Conservation (phyloP, 805 yeast species). For the Wickerhamomyces xylosicus region DNA sequence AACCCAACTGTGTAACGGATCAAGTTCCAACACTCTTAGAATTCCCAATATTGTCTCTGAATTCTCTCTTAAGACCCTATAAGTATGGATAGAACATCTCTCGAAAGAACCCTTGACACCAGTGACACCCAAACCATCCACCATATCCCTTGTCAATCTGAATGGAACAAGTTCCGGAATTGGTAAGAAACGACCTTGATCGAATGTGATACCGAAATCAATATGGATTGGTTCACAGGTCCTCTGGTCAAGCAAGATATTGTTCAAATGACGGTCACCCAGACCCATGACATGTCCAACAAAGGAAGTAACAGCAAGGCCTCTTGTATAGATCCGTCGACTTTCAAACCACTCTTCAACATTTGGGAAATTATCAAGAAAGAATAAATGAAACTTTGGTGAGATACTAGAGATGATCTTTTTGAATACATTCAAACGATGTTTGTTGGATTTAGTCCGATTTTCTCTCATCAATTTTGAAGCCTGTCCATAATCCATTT, state of each 20-base stretch:
- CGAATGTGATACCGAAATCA: slow-evolving; percentile 94
- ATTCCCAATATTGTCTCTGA: slow-evolving; percentile 67
- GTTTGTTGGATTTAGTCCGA: slow-evolving; percentile 34
- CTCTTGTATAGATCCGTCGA: slow-evolving; percentile 56
- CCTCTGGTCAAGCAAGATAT: slow-evolving; percentile 67
- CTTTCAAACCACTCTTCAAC: slow-evolving; percentile 70
- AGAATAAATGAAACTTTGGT: slow-evolving; percentile 67
- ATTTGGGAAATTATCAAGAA: slow-evolving; percentile 52
- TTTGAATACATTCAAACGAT: slow-evolving; percentile 34
- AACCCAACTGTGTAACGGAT: slow-evolving; percentile 89
- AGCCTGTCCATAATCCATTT: slow-evolving; percentile 43
- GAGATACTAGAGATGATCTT: slow-evolving; percentile 38
- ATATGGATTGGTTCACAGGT: slow-evolving; percentile 93
- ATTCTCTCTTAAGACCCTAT: slow-evolving; percentile 55
- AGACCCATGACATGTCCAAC: slow-evolving; percentile 84
- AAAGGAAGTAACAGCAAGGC: slow-evolving; percentile 77
- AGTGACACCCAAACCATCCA: slow-evolving; percentile 89
- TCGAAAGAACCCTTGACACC: slow-evolving; percentile 74
- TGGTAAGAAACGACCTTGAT: slow-evolving; percentile 76
- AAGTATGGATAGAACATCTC: slow-evolving; percentile 63
- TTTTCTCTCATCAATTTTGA: slow-evolving; percentile 50
- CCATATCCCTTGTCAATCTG: slow-evolving; percentile 77
- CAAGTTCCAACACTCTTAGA: slow-evolving; percentile 79
- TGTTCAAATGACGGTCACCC: slow-evolving; percentile 93
- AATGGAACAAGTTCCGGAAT: slow-evolving; percentile 94